These are phyloP conservation scores for Microbotryum intermedium DNA, from an alignment of 1,284 basidiomycete genomes.

Conservation along the genomic window DNA sequence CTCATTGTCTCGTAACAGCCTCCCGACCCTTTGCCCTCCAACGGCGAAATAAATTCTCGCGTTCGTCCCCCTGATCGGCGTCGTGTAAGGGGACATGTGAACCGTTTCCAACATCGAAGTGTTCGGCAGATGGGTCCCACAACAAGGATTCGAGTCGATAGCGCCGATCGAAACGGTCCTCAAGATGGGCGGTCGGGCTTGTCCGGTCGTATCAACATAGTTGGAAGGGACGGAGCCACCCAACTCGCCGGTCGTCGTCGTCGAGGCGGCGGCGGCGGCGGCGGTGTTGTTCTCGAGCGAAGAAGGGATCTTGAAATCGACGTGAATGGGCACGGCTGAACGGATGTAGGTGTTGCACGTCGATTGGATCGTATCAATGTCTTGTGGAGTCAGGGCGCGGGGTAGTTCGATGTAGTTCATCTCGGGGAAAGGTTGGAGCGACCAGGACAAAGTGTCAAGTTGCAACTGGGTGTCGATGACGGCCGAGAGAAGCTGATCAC, in stretches of 20 bases:
- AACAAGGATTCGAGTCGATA: conserved; percentile 75
- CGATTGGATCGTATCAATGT: conserved; percentile 56
- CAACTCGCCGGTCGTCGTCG: conserved; percentile 1
- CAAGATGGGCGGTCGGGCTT: conserved; percentile 48
- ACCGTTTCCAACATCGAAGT: conserved; percentile 48
- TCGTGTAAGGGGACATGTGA: conserved; percentile 55
- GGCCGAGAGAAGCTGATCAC: conserved; percentile 74
- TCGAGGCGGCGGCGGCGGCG: no score
- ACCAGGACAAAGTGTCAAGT: conserved; percentile 75
- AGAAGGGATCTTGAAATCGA: no score
- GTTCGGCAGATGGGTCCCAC: conserved; percentile 71
- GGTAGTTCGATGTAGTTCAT: conserved; percentile 73
- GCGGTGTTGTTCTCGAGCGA: no score
- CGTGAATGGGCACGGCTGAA: no score
- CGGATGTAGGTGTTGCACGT: conserved; percentile 55
- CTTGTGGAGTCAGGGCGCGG: conserved; percentile 55
- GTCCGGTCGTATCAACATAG: conserved; percentile 52
- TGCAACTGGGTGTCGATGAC: conserved; percentile 58
- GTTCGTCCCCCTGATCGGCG: conserved; percentile 46
- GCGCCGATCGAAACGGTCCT: conserved; percentile 70
- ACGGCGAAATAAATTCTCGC: conserved; percentile 63
- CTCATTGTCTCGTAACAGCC: conserved; percentile 44
- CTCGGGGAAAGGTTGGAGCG: conserved; percentile 45
- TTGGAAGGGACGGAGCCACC: conserved; percentile 54
- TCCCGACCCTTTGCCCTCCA: conserved; percentile 60